These are phyloP conservation scores for Blastobotrys proliferans DNA, from an alignment of 1,139 yeast species.

Conservation along the genomic window DNA sequence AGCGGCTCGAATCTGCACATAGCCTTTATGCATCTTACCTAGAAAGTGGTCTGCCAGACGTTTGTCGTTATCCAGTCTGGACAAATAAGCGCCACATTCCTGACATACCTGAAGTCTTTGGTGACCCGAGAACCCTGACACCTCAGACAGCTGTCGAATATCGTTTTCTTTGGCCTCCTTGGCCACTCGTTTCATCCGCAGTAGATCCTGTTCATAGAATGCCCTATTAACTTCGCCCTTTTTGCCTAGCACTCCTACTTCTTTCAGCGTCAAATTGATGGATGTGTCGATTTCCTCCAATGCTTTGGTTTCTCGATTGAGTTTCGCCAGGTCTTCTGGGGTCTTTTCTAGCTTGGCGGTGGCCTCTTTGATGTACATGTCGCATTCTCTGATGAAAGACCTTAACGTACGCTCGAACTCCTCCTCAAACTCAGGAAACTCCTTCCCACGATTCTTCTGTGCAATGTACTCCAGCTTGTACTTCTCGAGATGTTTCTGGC, in stretches of 20 bases:
- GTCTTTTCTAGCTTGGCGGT: constrained; percentile 68
- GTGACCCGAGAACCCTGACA: constrained; percentile 80
- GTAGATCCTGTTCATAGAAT: constrained; percentile 42
- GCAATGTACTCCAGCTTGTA: constrained; percentile 67
- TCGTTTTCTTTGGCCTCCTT: constrained; percentile 41
- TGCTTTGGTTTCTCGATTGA: constrained; percentile 59
- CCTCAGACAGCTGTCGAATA: constrained; percentile 61
- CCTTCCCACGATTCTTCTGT: constrained; percentile 52
- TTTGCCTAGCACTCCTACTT: constrained; percentile 54
- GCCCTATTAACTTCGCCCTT: constrained; percentile 52
- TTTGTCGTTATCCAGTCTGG: constrained; percentile 82
- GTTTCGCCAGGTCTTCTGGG: constrained; percentile 66
- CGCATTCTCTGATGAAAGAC: constrained; percentile 60
- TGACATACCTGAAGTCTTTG: constrained; percentile 90
- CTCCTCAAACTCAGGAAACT: constrained; percentile 63
- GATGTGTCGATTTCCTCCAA: constrained; percentile 63
- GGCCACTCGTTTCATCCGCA: constrained; percentile 40
- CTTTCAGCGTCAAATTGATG: constrained; percentile 67
- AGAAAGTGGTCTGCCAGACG: constrained; percentile 87
- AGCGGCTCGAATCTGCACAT: constrained; percentile 68
- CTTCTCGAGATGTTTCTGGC: constrained; percentile 70
- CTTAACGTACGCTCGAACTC: constrained; percentile 59
- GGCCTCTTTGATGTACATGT: constrained; percentile 61
- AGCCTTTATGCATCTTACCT: constrained; percentile 84
- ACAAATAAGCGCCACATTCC: constrained; percentile 86